phyloP scores from a whole-genome alignment of 2,329 filamentous ascomycete genomes.

The Penicillium sp. region DNA sequence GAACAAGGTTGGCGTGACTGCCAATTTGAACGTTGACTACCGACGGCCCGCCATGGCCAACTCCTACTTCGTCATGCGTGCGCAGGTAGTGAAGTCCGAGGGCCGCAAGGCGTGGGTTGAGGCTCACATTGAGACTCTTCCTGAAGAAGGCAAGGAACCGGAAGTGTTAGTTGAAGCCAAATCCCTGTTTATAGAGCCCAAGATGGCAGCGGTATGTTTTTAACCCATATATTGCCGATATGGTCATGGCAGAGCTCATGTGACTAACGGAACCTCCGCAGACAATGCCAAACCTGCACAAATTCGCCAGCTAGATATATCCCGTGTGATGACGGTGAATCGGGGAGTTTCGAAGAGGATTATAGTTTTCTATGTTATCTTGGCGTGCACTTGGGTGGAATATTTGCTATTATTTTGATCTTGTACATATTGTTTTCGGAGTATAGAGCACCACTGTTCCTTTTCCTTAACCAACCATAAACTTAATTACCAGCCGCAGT shows the following conservation, averaged over 20 bases:
- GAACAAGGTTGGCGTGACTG: slow-evolving; percentile 80
- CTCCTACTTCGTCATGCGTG: slow-evolving; percentile 76
- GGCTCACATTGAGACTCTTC: slow-evolving; percentile 81
- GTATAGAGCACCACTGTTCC: not conserved
- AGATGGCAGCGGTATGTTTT: slow-evolving; percentile 72
- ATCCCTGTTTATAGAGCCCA: slow-evolving; percentile 87
- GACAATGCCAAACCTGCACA: slow-evolving; percentile 33
- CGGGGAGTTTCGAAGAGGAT: not conserved
- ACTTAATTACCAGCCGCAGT: not conserved
- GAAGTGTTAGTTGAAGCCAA: slow-evolving; percentile 78
- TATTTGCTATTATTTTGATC: not conserved
- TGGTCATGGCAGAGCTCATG: not conserved
- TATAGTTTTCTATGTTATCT: not conserved
- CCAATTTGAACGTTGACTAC: slow-evolving; percentile 82
- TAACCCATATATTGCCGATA: not conserved
- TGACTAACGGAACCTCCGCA: slow-evolving; percentile 16
- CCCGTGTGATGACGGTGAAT: not conserved
- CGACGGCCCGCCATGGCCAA: slow-evolving; percentile 77
- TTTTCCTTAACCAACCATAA: not conserved
- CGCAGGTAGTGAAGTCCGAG: slow-evolving; percentile 82
- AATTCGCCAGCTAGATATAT: slow-evolving; percentile 22
- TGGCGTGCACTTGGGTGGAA: slow-evolving; percentile 18
- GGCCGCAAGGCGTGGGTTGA: slow-evolving; percentile 95
- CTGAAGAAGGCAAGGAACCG: slow-evolving; percentile 65
- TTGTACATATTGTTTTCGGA: slow-evolving; percentile 10